Conservation (phyloP, 768 basidiomycete species). For the Kwoniella dejecticola region DNA sequence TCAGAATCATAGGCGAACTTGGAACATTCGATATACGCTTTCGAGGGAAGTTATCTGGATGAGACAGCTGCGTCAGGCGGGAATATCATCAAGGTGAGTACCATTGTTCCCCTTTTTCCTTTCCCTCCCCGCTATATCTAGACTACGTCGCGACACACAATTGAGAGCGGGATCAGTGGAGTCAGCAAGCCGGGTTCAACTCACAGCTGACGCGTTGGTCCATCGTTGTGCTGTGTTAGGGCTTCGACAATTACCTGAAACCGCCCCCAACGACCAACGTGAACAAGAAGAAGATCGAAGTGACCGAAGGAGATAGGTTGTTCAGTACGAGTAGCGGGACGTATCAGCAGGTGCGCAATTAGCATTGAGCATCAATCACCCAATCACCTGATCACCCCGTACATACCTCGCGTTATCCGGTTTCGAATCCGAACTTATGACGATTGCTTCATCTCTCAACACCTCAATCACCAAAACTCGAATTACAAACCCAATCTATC, state of each 20-base stretch:
- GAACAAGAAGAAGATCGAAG: slow-evolving; percentile 44
- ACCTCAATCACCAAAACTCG: too few relatives aligned
- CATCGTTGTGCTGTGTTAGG: slow-evolving; percentile 33
- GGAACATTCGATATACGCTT: slow-evolving; percentile 56
- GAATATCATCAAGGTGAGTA: slow-evolving; percentile 57
- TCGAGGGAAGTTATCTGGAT: slow-evolving; percentile 57
- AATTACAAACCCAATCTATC: too few relatives aligned
- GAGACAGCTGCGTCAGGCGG: slow-evolving; percentile 55
- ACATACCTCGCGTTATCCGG: too few relatives aligned
- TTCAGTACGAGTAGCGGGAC: slow-evolving; percentile 56
- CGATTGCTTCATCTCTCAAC: too few relatives aligned
- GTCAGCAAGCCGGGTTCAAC: too few relatives aligned
- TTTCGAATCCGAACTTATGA: too few relatives aligned
- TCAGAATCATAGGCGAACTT: slow-evolving; percentile 49
- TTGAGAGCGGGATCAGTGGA: too few relatives aligned
- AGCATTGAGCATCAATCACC: slow-evolving; percentile 9
- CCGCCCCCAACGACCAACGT: slow-evolving; percentile 36
- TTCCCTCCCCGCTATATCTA: too few relatives aligned
- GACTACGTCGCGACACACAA: too few relatives aligned
- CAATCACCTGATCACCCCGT: neutral
- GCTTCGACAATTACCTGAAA: slow-evolving; percentile 57
- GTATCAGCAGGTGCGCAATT: slow-evolving; percentile 47
- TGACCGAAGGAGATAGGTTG: slow-evolving; percentile 53
- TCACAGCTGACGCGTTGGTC: too few relatives aligned
- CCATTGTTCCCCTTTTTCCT: too few relatives aligned